Percentiles rank a stretch among this genome's conserved stretches.
Evolutionary conservation across 352 stramenopile genomes (phyloP).

Genomic region (Albugo candida): DNA sequence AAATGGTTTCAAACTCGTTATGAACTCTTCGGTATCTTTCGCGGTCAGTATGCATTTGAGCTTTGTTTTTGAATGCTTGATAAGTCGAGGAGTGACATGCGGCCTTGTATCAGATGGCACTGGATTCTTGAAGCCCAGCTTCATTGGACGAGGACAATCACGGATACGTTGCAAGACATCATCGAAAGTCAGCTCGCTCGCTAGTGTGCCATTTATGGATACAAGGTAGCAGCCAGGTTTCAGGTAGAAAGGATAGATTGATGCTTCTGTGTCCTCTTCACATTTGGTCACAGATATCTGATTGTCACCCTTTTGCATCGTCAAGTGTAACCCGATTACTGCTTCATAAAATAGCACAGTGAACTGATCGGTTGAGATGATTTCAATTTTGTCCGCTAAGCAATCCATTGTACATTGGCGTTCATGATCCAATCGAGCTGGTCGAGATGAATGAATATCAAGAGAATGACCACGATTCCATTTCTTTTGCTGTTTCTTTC

Average conservation of each 20-base stretch:
- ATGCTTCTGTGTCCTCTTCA: conserved; percentile 40
- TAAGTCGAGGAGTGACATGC: conserved; percentile 5
- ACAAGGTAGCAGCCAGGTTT: conserved; percentile 32
- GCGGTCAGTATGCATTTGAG: conserved; percentile 20
- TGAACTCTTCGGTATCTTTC: too few species aligned
- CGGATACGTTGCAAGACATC: conserved; percentile 35
- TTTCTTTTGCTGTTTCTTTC: background rate
- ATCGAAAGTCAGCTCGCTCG: conserved; percentile 19
- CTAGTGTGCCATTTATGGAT: conserved; percentile 32
- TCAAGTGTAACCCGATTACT: conserved; percentile 44
- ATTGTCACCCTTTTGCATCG: conserved; percentile 36
- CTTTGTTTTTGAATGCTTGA: conserved; percentile 30
- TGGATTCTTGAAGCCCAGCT: conserved; percentile 31
- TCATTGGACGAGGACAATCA: conserved; percentile 20
- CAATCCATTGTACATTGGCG: too few species aligned
- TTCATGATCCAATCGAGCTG: background rate
- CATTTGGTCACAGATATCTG: conserved; percentile 36
- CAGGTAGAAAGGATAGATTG: conserved; percentile 17
- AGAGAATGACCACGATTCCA: background rate
- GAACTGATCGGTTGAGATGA: conserved; percentile 19
- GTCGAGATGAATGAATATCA: background rate
- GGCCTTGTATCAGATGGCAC: too few species aligned
- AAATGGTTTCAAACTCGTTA: too few species aligned
- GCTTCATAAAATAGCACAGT: conserved; percentile 31
- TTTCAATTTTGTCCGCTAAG: too few species aligned